Evolutionary conservation across 352 stramenopile genomes (phyloP), one percentile per base, ranked within the genome.

Genomic region (Phytophthora colocasiae): DNA sequence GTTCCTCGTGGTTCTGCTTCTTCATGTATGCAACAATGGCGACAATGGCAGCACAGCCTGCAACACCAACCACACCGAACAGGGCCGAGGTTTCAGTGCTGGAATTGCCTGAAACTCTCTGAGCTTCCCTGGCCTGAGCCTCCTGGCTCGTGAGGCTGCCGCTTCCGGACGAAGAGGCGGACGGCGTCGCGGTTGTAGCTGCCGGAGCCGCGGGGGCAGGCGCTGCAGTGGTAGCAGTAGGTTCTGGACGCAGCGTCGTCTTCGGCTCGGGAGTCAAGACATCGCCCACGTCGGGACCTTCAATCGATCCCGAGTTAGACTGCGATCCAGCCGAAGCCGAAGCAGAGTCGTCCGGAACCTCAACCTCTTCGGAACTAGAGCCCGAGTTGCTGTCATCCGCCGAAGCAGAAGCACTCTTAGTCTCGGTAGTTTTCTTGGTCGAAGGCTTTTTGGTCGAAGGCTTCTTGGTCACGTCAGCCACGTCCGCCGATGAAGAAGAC

Each of bases 1-100:
- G 44, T 19, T 51, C 66, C 38, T 67, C 61, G 44, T 69, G 39
- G 24, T 62, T 66, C n/a, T 69, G 62, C 36, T 83, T 81, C 53
- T 77, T 78, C 65, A 87, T 63, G 64, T 84, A 90, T 52, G 78
- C 82, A 4, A 83, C 77, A 51, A 89, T 78, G 9, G 87, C 69
- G 9, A 81, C 63, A 31, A 90, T 69, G 2, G 79, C 78, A 4
- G 61, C 80, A 39, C 77, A 73, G 15, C 84, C 84, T 0, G 62
- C 32, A 6, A 56, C 36, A 0, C 50, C 80, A 10, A 81, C 65
- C 27, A 60, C 44, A 1, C 17, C 47, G 2, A 63, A 47, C 14
- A 83, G 15, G 15, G 46, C 27, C 14, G 63, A 60, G 1, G 82
- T 50, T 0, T 40, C 44, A 0, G 19, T 15, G 53, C 36, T 45